Evolutionary conservation across 2,329 filamentous ascomycete species (phyloP).

Genomic region (Grosmannia penicillata): DNA sequence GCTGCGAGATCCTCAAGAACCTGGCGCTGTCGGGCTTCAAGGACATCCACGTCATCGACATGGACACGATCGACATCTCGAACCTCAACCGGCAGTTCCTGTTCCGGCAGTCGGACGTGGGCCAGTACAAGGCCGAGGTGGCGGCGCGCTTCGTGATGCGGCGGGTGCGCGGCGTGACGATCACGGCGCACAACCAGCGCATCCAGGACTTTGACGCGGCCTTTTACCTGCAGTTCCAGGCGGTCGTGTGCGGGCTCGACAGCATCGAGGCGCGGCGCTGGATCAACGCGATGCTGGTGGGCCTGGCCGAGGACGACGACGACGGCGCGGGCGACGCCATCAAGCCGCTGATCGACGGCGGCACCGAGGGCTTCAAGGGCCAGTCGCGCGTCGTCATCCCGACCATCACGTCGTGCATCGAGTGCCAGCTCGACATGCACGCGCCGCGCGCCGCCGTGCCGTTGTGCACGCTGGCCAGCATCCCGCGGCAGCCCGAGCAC

Average conservation of each 20-base stretch:
- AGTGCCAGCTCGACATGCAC: conserved; percentile 97
- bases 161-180: conserved; percentile 77
- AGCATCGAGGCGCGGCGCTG: conserved; percentile 95
- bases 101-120: conserved; percentile 82
- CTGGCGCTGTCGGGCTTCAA: conserved; percentile 90
- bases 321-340: conserved; percentile 49
- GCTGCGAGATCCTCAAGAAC: conserved; percentile 94
- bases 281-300: conserved; percentile 91
- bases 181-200: conserved; percentile 84
- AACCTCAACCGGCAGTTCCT: conserved; percentile 97
- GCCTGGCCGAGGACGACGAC: conserved; percentile 65
- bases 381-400: conserved; percentile 87
- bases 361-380: conserved; percentile 96
- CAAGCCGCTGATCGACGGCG: conserved; percentile 91
- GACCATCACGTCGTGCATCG: conserved; percentile 87
- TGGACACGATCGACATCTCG: conserved; percentile 98
- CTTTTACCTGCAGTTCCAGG: conserved; percentile 94
- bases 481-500: conserved; percentile 92
- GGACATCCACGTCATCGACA: conserved; percentile 96
- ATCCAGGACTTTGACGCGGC: conserved; percentile 95
- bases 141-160: conserved; percentile 84
- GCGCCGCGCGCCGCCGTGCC: conserved; percentile 94
- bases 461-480: conserved; percentile 89
- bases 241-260: conserved; percentile 88
- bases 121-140: conserved; percentile 84